phyloP scores from a whole-genome alignment of 352 stramenopile genomes.

The Aphanomyces astaci region DNA sequence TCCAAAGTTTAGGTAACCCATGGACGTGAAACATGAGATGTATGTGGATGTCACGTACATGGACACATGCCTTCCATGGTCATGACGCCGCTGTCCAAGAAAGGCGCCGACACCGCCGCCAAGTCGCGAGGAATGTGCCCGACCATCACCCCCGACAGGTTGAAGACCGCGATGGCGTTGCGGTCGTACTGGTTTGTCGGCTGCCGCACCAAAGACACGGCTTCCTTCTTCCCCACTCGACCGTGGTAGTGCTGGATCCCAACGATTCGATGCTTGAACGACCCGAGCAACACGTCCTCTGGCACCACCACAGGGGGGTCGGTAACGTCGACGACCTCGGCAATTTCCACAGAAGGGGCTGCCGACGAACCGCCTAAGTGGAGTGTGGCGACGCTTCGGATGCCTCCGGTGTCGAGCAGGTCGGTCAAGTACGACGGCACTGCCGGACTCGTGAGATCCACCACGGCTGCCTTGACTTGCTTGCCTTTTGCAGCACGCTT shows the following conservation, averaged over 20 bases:
- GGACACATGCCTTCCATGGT: slow-evolving; percentile 4
- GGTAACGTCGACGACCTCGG: background rate
- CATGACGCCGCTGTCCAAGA: slow-evolving; percentile 6
- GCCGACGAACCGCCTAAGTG: background rate
- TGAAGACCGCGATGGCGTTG: slow-evolving; percentile 7
- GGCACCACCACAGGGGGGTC: background rate
- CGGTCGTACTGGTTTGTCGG: background rate
- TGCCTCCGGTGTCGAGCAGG: background rate
- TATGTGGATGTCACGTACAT: background rate
- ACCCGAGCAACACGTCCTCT: background rate
- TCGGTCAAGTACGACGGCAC: background rate
- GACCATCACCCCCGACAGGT: background rate
- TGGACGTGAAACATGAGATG: background rate
- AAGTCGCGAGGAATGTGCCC: slow-evolving; percentile 1
- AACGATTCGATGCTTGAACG: background rate
- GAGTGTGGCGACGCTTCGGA: background rate
- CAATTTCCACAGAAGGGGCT: background rate
- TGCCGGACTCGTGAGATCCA: background rate
- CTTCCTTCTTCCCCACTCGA: background rate
- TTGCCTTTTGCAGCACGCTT: background rate
- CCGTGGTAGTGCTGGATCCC: background rate
- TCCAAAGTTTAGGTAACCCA: too few species aligned
- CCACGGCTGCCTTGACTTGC: background rate
- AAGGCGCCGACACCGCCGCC: background rate
- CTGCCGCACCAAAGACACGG: background rate